Conservation (phyloP, 257 asterid species). For the Craterostigma plantagineum region DNA sequence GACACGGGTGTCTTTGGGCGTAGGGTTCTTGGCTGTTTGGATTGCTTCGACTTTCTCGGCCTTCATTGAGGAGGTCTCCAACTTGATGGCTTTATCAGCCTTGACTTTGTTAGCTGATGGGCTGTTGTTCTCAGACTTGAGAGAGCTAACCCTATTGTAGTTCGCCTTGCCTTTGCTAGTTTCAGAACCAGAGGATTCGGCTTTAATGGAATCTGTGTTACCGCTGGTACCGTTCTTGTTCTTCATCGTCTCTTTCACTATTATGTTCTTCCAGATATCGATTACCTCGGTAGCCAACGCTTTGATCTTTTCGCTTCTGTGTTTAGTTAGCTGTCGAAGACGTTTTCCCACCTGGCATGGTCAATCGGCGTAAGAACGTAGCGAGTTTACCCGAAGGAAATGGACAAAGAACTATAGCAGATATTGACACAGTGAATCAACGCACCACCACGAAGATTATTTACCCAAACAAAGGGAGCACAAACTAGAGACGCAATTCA, state of each 20-base stretch:
- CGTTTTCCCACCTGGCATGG: constrained; percentile 68
- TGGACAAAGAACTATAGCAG: background rate
- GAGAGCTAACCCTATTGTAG: constrained; percentile 29
- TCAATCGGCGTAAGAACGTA: too few relatives aligned
- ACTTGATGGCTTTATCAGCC: constrained; percentile 22
- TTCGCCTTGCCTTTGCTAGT: constrained; percentile 15
- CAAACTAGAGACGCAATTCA: too few relatives aligned
- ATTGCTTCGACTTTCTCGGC: too few relatives aligned
- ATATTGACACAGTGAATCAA: background rate
- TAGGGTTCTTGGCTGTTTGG: too few relatives aligned
- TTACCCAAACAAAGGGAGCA: too few relatives aligned
- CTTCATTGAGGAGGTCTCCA: too few relatives aligned
- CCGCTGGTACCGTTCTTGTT: constrained; percentile 27
- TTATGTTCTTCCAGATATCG: constrained; percentile 64
- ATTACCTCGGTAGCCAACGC: constrained; percentile 65
- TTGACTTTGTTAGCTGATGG: constrained; percentile 18
- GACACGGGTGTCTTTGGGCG: too few relatives aligned
- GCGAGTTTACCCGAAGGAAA: background rate
- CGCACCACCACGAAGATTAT: background rate
- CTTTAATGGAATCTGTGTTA: constrained; percentile 20
- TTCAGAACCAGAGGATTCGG: constrained; percentile 22
- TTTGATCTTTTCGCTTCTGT: constrained; percentile 59
- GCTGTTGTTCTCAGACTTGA: constrained; percentile 26
- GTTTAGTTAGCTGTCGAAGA: constrained; percentile 76
- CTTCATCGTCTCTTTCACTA: constrained; percentile 50